These are phyloP conservation scores for Solanum piurae DNA, from an alignment of 257 asterid genomes.

Conservation along the genomic window DNA sequence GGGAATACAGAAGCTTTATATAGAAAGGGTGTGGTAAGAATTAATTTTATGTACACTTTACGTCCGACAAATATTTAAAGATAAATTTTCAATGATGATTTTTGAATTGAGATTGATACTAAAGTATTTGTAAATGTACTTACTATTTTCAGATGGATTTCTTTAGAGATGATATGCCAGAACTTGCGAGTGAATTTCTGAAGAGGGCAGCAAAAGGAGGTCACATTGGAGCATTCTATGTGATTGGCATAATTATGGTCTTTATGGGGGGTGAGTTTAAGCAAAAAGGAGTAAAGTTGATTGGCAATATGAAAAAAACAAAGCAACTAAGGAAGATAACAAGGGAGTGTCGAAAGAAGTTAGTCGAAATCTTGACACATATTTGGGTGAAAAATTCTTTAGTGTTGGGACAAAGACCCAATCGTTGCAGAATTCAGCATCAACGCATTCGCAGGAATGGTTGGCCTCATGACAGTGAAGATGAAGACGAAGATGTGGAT, in stretches of 20 bases:
- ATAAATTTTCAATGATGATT: too few relatives aligned
- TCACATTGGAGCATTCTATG: neutral
- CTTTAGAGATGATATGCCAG: neutral
- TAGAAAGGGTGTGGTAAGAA: neutral
- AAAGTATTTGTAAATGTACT: neutral
- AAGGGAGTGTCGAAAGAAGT: neutral
- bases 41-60: neutral
- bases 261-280: neutral
- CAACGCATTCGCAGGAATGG: neutral
- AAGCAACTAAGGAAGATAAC: neutral
- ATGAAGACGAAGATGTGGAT: neutral
- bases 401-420: neutral
- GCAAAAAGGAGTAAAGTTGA: neutral
- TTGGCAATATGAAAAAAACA: neutral
- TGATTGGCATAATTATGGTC: neutral
- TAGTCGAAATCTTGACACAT: neutral
- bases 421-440: neutral
- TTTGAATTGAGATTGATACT: neutral
- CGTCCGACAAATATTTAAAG: neutral
- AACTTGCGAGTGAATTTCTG: neutral
- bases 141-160: neutral
- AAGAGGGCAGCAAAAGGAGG: neutral
- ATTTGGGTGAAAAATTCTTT: neutral
- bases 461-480: neutral
- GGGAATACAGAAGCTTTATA: neutral